Conservation (phyloP, 2,329 filamentous ascomycete genomes). For the Diplodia sapinea region DNA sequence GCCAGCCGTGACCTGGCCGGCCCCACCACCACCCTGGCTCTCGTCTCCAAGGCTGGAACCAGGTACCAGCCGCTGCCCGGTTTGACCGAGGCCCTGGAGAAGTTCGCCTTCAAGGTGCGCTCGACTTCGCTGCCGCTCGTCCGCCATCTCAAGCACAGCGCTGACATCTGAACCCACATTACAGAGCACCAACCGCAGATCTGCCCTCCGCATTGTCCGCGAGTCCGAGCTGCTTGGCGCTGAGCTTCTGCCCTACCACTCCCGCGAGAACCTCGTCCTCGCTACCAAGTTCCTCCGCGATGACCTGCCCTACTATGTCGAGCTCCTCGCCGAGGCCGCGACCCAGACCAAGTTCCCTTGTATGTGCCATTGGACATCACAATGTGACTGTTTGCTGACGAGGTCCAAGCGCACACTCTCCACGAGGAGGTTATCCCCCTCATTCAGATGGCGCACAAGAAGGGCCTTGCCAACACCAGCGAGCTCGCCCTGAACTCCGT, state of each 20-base stretch:
- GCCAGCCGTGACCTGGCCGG: conserved; percentile 88
- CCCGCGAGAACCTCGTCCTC: conserved; percentile 89
- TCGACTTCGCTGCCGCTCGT: conserved; percentile 11
- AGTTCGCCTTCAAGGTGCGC: conserved; percentile 94
- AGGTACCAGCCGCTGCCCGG: conserved; percentile 90
- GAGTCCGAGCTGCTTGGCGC: conserved; percentile 95
- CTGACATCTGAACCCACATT: conserved; percentile 38
- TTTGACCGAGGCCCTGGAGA: conserved; percentile 85
- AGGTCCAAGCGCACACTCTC: conserved; percentile 78
- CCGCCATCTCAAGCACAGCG: conserved; percentile 19
- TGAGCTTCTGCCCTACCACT: conserved; percentile 85
- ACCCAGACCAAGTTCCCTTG: conserved; percentile 83
- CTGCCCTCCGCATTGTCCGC: conserved; percentile 88
- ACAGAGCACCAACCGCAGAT: conserved; percentile 85
- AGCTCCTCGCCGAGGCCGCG: conserved; percentile 91
- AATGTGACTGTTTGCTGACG: conserved; percentile 30
- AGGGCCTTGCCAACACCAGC: conserved; percentile 65
- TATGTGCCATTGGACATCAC: conserved; percentile 45
- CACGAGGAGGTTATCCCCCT: conserved; percentile 82
- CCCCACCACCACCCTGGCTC: conserved; percentile 85
- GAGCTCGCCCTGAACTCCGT: conserved; percentile 83
- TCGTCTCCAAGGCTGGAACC: conserved; percentile 93
- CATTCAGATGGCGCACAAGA: conserved; percentile 78
- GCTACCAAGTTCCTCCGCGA: conserved; percentile 94
- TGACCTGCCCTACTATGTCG: conserved; percentile 96